Conservation (phyloP, 202 grass and related monocot species). For the Musa balbisiana region DNA sequence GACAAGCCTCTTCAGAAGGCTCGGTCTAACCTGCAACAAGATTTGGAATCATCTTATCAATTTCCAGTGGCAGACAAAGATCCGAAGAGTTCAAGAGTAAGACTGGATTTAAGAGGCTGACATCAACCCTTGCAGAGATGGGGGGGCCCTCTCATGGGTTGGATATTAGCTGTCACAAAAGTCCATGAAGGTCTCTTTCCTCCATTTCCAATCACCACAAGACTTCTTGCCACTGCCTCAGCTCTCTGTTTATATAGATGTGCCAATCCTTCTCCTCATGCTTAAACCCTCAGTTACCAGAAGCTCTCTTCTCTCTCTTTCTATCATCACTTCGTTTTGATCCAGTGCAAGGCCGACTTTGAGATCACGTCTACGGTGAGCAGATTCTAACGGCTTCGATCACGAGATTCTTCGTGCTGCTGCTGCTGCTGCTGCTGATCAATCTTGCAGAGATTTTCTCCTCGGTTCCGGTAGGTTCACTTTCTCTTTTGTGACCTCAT, state of each 20-base stretch:
- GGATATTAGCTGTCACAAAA: conserved; percentile 10
- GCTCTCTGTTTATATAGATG: background rate
- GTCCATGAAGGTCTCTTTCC: background rate
- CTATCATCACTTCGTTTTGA: background rate
- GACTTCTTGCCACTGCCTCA: background rate
- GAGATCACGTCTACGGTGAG: no score
- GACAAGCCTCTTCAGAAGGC: background rate
- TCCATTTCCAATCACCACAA: background rate
- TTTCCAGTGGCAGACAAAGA: background rate
- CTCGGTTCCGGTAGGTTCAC: background rate
- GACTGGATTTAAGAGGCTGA: background rate
- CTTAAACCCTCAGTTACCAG: no score
- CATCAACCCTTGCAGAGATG: background rate
- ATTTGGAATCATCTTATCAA: background rate
- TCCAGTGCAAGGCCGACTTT: no score
- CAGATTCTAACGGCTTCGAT: background rate
- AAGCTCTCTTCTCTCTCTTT: background rate
- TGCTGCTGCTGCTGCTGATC: background rate
- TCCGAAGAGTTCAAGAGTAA: background rate
- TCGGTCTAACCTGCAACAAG: background rate
- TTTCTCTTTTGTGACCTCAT: background rate
- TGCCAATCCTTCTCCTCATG: background rate
- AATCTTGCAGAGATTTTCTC: background rate
- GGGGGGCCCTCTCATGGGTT: background rate
- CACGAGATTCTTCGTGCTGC: no score